These are phyloP conservation scores for Scutellaria baicalensis DNA, from an alignment of 257 asterid genomes.

Conservation along the genomic window DNA sequence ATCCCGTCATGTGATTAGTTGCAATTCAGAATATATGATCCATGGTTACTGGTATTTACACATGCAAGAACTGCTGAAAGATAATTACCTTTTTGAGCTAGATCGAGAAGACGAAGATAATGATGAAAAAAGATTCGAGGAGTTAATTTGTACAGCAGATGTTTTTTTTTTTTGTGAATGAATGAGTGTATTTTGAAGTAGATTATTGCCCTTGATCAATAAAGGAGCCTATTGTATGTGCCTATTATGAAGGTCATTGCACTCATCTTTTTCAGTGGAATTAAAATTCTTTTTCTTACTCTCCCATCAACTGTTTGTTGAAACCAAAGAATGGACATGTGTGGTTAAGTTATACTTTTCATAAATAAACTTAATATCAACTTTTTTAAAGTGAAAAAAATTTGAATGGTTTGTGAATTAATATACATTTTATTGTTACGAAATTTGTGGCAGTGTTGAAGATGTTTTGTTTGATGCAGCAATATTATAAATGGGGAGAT, in stretches of 20 bases:
- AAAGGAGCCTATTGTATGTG: neutral
- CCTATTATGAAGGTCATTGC: neutral
- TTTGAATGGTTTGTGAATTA: constrained; percentile 1
- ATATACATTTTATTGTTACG: constrained; percentile 1
- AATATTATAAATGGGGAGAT: constrained; percentile 86
- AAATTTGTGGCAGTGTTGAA: constrained; percentile 17
- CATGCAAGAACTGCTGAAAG: too few species aligned
- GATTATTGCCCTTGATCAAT: too few species aligned
- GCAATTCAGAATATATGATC: too few species aligned
- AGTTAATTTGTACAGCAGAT: too few species aligned
- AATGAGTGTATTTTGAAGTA: too few species aligned
- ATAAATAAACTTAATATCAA: neutral
- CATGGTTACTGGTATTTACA: too few species aligned
- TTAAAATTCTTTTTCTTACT: neutral
- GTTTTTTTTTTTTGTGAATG: too few species aligned
- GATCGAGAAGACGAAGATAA: too few species aligned
- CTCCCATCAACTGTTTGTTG: neutral
- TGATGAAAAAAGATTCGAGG: too few species aligned
- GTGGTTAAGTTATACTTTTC: neutral
- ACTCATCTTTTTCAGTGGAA: neutral
- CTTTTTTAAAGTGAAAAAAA: neutral
- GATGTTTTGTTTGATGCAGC: constrained; percentile 47
- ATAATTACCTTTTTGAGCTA: too few species aligned
- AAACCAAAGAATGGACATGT: neutral
- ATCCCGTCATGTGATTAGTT: too few species aligned